Conservation (phyloP, 139 green algal species). For the Monoraphidium neglectum region DNA sequence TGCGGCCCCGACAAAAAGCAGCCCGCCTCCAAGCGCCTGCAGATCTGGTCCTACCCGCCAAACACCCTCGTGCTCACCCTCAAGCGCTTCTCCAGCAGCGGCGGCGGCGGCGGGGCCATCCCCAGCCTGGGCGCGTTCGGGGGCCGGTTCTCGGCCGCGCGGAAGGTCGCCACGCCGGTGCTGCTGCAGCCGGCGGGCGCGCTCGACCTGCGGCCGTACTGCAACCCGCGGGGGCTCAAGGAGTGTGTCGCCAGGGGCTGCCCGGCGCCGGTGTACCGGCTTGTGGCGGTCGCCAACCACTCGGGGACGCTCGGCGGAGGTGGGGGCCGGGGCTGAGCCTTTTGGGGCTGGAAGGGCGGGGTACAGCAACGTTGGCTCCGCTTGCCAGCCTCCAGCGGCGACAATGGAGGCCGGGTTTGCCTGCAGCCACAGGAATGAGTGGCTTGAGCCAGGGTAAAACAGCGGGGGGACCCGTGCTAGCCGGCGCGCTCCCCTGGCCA, state of each 20-base stretch:
- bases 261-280: conserved; percentile 47
- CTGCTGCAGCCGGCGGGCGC: conserved; percentile 30
- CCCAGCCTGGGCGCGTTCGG: conserved; percentile 1
- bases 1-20: conserved; percentile 58
- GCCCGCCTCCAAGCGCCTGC: conserved; percentile 63
- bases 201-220: conserved; percentile 64
- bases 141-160: conserved; percentile 24
- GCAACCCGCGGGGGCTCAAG: conserved; percentile 46
- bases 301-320: conserved; percentile 57
- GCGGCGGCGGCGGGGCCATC: not conserved
- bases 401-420: too few relatives aligned
- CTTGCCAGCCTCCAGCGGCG: too few relatives aligned
- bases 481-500: too few relatives aligned
- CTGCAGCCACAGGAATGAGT: too few relatives aligned
- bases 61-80: conserved; percentile 64
- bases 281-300: conserved; percentile 62
- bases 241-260: not conserved
- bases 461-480: too few relatives aligned
- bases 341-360: too few relatives aligned
- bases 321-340: too few relatives aligned
- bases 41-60: conserved; percentile 47
- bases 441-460: too few relatives aligned
- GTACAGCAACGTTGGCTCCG: too few relatives aligned
- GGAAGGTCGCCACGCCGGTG: conserved; percentile 60
- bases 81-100: conserved; percentile 60